Base-by-base conservation (phyloP, 257 asterid species). In the Solanum etuberosum region DNA sequence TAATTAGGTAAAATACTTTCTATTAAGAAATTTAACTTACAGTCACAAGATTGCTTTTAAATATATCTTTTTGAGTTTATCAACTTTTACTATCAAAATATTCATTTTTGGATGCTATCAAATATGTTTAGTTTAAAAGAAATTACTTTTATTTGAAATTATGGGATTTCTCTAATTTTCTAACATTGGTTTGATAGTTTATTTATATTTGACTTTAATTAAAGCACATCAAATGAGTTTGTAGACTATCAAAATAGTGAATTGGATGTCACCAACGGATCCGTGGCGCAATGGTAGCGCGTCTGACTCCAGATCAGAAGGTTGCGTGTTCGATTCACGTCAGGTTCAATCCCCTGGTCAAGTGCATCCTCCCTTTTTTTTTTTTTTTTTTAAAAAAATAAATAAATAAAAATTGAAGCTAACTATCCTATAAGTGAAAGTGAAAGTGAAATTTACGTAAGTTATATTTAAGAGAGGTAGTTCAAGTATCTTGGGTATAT, bases 251-350 rank as follows among this genome's bases (percentile, higher is more conserved):
- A 14, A 46, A 46, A 14, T 51, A 51, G 32, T 63, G 32, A 13
- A 3, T 0, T 11, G 0, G 1, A 1, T 2, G 1, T 63, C 16
- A 65, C 73, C 72, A 31, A 14, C 27, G 83, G 98, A 93, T 93
- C 95, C 93, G 96, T 94, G 98, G 99, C 98, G 98, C 96, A 96
- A 96, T 94, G 98, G 98, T 94, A 92, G 97, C 98, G 97, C 96
- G 98, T 95, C 98, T 94, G 98, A 95, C 99, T 95, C 98, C 98
- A 95, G 98, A 94, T 97, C 98, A 95, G 98, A 95, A 94, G 98
- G 98, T 97, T 97, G 98, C 96, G 94, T 94, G 96, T 93, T 94
- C 96, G 98, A 92, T 94, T 93, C 94, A 91, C 97, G 96, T 91
- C 93, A 93, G 96, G 96, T 94, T 94, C 95, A 94, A 78, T 78